These are phyloP conservation scores for Eucalyptus curtisii DNA, from an alignment of 345 rosid genomes.

Conservation along the genomic window DNA sequence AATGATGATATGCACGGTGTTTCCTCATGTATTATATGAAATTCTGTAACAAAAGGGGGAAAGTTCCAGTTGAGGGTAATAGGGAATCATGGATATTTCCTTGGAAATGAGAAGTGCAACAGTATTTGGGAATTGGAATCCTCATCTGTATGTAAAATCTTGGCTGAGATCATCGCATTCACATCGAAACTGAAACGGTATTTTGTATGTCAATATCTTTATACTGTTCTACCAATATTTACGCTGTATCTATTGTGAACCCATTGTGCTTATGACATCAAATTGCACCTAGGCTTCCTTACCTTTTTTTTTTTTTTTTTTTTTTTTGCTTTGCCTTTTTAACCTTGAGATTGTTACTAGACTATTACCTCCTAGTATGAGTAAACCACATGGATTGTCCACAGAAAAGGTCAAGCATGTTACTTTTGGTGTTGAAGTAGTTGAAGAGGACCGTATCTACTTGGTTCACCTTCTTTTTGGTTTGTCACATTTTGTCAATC, in stretches of 20 bases:
- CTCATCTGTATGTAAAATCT: neutral
- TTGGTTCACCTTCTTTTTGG: neutral
- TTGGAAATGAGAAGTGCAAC: neutral
- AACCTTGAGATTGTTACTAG: neutral
- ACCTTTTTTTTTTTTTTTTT: too few species aligned
- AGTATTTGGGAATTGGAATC: neutral
- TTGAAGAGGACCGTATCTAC: neutral
- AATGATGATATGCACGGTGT: neutral
- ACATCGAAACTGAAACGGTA: neutral
- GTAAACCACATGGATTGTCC: neutral
- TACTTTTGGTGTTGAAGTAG: neutral
- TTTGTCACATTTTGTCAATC: neutral
- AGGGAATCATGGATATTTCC: neutral
- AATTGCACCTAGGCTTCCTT: neutral
- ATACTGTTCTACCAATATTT: neutral
- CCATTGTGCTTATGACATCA: neutral
- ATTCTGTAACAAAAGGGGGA: neutral
- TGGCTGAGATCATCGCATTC: neutral
- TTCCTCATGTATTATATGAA: neutral
- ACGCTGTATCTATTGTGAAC: neutral
- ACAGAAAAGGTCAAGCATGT: neutral
- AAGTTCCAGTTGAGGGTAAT: neutral
- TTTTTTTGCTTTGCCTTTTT: neutral
- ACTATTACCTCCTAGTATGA: neutral
- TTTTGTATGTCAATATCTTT: neutral